Evolutionary conservation across 106 monocot species (phyloP).

Genomic region (Xerophyta viscosa): DNA sequence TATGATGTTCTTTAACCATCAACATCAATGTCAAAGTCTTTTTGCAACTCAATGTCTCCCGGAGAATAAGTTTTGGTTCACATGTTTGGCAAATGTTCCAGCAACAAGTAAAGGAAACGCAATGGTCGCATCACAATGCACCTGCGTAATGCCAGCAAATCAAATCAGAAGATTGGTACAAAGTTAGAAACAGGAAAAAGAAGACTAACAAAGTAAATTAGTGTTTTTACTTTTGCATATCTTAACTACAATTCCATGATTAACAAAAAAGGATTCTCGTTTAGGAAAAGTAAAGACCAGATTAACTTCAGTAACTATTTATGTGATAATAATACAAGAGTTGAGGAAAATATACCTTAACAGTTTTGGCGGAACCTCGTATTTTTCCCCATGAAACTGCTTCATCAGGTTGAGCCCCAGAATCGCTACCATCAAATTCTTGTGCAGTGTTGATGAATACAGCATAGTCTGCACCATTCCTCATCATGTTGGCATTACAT

Average conservation of each 20-base stretch:
- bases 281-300: no score
- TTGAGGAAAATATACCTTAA: constrained; percentile 50
- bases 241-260: no score
- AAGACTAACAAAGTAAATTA: not conserved
- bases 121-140: constrained; percentile 82
- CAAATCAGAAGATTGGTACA: not conserved
- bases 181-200: not conserved
- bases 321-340: not conserved
- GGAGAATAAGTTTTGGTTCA: not conserved
- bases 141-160: constrained; percentile 16
- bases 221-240: not conserved
- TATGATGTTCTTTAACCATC: no score
- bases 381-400: constrained; percentile 98
- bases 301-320: no score
- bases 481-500: constrained; percentile 85
- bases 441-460: constrained; percentile 92
- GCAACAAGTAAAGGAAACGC: constrained; percentile 76
- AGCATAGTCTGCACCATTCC: constrained; percentile 92
- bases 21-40: no score
- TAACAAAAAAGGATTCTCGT: no score
- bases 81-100: constrained; percentile 55
- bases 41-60: no score
- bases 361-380: constrained; percentile 60
- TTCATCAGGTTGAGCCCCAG: constrained; percentile 93
- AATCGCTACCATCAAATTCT: constrained; percentile 97